These are phyloP conservation scores for Skeletonema marinoi DNA, from an alignment of 108 stramenopile species.

Conservation along the genomic window DNA sequence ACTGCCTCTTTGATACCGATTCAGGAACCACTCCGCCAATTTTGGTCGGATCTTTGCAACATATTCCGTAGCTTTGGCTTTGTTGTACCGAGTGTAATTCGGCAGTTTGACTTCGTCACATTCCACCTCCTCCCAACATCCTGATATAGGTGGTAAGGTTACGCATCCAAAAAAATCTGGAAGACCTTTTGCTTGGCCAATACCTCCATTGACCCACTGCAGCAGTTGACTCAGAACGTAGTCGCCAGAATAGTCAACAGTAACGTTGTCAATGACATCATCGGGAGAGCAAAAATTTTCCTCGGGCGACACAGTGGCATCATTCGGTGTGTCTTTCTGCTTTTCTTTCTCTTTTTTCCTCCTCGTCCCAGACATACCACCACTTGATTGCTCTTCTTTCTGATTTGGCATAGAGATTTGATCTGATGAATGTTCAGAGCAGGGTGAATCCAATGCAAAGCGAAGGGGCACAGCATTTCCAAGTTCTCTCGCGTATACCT, in stretches of 20 bases:
- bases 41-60: constrained; percentile 58
- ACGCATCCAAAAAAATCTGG: constrained; percentile 78
- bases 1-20: constrained; percentile 76
- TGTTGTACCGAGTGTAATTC: constrained; percentile 28
- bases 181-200: constrained; percentile 74
- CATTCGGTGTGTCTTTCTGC: neutral
- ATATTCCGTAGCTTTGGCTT: constrained; percentile 46
- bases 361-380: constrained; percentile 5
- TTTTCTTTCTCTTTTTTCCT: constrained; percentile 7
- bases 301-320: neutral
- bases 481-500: constrained; percentile 89
- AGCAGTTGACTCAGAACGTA: constrained; percentile 86
- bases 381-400: neutral
- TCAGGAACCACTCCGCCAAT: constrained; percentile 76
- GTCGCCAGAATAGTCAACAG: constrained; percentile 75
- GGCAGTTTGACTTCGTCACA: constrained; percentile 31
- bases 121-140: constrained; percentile 43
- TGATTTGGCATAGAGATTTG: neutral
- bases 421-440: neutral
- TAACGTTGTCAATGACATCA: constrained; percentile 76
- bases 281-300: constrained; percentile 69
- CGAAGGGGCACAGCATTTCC: constrained; percentile 77
- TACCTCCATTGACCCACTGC: constrained; percentile 91
- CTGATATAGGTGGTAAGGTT: constrained; percentile 65
- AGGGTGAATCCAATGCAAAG: constrained; percentile 19